Evolutionary conservation across 352 stramenopile genomes (phyloP).

Genomic region (Peronospora destructor): DNA sequence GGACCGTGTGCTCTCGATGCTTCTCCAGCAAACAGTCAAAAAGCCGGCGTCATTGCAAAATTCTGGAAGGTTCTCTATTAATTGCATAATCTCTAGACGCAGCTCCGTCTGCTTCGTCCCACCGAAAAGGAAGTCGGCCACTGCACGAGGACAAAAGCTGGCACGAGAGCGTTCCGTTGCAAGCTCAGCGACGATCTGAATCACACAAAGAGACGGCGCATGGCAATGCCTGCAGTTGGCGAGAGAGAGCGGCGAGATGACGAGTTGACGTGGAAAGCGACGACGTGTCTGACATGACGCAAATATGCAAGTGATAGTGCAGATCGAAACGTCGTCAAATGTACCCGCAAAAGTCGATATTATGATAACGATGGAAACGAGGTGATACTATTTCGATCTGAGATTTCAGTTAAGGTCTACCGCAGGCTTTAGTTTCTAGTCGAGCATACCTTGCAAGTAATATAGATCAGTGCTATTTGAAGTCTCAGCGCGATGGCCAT

Average conservation of each 20-base stretch:
- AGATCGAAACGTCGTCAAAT: no score
- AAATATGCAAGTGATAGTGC: neutral
- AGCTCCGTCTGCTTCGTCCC: constrained; percentile 35
- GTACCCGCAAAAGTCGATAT: no score
- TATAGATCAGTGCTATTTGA: no score
- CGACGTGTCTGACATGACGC: constrained; percentile 23
- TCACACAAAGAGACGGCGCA: constrained; percentile 40
- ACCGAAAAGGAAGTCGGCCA: constrained; percentile 61
- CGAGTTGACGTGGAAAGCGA: constrained; percentile 21
- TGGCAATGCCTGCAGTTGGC: constrained; percentile 32
- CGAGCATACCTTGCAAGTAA: no score
- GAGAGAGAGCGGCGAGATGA: constrained; percentile 44
- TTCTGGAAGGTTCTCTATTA: constrained; percentile 43
- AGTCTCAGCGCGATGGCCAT: constrained; percentile 9
- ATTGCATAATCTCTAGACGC: constrained; percentile 44
- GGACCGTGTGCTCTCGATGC: constrained; percentile 44
- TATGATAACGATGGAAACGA: no score
- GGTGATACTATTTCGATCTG: no score
- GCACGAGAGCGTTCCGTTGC: constrained; percentile 37
- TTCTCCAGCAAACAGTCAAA: constrained; percentile 51
- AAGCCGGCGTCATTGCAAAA: constrained; percentile 29
- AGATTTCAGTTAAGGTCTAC: no score
- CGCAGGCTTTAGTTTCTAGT: no score
- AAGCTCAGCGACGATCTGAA: constrained; percentile 39
- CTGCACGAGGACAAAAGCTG: constrained; percentile 44